These are phyloP conservation scores for Hygrophorus pudorinus DNA, from an alignment of 768 basidiomycete genomes.

Conservation along the genomic window DNA sequence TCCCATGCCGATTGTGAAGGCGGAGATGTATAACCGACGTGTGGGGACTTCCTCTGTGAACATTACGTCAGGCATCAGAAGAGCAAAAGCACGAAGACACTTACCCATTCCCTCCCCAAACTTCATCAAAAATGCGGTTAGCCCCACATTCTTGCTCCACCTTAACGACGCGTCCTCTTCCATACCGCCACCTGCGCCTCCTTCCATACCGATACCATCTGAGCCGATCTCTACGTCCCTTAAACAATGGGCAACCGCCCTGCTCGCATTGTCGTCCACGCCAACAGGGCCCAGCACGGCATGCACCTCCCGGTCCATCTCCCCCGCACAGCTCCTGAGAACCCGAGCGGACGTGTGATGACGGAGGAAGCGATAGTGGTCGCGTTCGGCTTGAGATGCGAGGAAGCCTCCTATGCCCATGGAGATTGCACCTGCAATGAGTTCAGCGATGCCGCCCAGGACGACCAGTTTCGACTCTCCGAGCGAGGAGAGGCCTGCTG, in stretches of 20 bases:
- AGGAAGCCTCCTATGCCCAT: constrained; percentile 99
- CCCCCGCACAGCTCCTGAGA: constrained; percentile 80
- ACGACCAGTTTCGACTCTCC: constrained; percentile 89
- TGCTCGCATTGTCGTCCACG: constrained; percentile 73
- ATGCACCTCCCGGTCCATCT: constrained; percentile 93
- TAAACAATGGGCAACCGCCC: constrained; percentile 68
- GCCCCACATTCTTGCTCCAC: constrained; percentile 72
- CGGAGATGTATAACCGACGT: constrained; percentile 77
- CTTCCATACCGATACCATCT: constrained; percentile 12
- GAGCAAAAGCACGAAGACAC: constrained; percentile 16
- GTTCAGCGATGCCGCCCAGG: constrained; percentile 89
- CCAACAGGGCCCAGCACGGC: constrained; percentile 85
- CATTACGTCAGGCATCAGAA: neutral
- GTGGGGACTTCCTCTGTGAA: constrained; percentile 78
- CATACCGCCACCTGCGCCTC: constrained; percentile 11
- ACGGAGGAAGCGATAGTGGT: constrained; percentile 80
- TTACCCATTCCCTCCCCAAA: constrained; percentile 88
- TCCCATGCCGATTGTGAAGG: constrained; percentile 90
- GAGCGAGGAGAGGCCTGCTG: constrained; percentile 82
- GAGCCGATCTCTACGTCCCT: constrained; percentile 51
- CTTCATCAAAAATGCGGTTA: constrained; percentile 90
- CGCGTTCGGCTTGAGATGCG: constrained; percentile 92
- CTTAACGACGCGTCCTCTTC: constrained; percentile 48
- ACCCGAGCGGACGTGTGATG: constrained; percentile 73
- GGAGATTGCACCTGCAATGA: constrained; percentile 91